Evolutionary conservation across 164 flowering plant species (phyloP).

Genomic region (Santalum album): DNA sequence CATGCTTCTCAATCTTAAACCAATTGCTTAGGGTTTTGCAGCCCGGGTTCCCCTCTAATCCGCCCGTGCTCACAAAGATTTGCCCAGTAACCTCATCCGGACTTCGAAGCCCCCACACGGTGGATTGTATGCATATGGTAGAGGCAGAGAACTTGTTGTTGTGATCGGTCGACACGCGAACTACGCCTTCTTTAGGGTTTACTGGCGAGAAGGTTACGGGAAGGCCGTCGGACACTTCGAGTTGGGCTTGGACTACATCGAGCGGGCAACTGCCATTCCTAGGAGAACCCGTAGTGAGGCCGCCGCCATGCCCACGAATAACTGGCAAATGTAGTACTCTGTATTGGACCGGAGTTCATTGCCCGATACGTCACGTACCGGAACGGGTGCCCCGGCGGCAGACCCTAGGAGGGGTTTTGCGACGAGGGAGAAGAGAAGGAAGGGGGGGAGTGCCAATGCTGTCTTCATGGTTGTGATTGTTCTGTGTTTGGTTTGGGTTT

Average conservation of each 20-base stretch:
- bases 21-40: slow-evolving; percentile 30
- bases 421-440: not conserved
- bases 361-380: not conserved
- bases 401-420: not conserved
- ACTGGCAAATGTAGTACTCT: not conserved
- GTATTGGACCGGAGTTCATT: not conserved
- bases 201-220: not conserved
- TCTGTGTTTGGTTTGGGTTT: too few relatives aligned
- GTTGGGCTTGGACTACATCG: not conserved
- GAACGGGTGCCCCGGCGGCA: not conserved
- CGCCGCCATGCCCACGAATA: not conserved
- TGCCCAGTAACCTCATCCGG: slow-evolving; percentile 14
- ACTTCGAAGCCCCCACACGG: slow-evolving; percentile 32
- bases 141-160: slow-evolving; percentile 32
- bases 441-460: not conserved
- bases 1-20: slow-evolving; percentile 44
- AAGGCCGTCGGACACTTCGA: not conserved
- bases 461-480: not conserved
- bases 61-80: slow-evolving; percentile 29
- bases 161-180: slow-evolving; percentile 29
- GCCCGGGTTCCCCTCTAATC: slow-evolving; percentile 43
- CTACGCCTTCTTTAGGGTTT: not conserved
- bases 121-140: slow-evolving; percentile 23
- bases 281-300: not conserved
- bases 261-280: not conserved